Evolutionary conservation across 2,329 filamentous ascomycete species (phyloP).

Genomic region (Aspergillus versicolor): DNA sequence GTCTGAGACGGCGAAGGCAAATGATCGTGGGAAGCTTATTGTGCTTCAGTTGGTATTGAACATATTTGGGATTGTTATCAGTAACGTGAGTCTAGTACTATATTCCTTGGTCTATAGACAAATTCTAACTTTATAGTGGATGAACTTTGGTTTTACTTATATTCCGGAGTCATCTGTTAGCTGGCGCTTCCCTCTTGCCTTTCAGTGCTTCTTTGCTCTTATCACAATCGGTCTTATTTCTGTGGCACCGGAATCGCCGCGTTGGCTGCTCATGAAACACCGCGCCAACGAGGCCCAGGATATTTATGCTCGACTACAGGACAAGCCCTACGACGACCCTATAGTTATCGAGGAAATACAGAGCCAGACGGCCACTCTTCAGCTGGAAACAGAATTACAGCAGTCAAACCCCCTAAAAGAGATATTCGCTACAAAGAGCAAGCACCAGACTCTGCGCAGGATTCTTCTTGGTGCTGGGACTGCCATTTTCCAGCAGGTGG

Average conservation of each 20-base stretch:
- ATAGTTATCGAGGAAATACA: too few relatives aligned
- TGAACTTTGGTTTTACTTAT: too few relatives aligned
- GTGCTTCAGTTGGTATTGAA: background rate
- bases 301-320: background rate
- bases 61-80: background rate
- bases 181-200: background rate
- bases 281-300: background rate
- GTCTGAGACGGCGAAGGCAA: background rate
- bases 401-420: too few relatives aligned
- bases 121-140: too few relatives aligned
- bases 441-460: too few relatives aligned
- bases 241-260: background rate
- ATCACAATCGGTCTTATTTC: background rate
- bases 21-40: background rate
- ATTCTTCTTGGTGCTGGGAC: too few relatives aligned
- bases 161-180: background rate
- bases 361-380: too few relatives aligned
- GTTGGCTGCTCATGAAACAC: background rate
- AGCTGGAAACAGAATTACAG: too few relatives aligned
- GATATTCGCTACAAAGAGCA: too few relatives aligned
- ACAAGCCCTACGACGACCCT: background rate
- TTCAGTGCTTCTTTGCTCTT: background rate
- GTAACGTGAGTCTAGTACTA: background rate
- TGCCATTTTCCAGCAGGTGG: too few relatives aligned
- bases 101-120: too few relatives aligned